Percentiles rank a stretch among this genome's conserved stretches.
These are phyloP conservation scores for Ajuga reptans DNA, from an alignment of 305 asterid genomes.

Conservation along the genomic window DNA sequence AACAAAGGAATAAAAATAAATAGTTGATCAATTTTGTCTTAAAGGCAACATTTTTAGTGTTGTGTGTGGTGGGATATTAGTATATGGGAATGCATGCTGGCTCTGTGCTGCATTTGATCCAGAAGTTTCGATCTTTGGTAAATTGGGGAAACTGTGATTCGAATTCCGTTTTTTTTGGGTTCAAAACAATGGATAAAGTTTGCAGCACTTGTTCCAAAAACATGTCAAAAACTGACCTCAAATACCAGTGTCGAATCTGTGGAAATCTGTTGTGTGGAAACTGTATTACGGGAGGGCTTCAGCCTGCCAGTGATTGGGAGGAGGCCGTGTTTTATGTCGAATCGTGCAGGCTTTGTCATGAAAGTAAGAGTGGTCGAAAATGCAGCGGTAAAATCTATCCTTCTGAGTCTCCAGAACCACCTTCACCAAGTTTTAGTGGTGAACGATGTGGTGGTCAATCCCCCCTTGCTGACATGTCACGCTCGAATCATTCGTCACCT, in stretches of 20 bases:
- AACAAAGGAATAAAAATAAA: slow-evolving; percentile 16
- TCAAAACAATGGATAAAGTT: slow-evolving; percentile 39
- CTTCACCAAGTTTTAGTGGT: slow-evolving; percentile 64
- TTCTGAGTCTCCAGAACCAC: slow-evolving; percentile 74
- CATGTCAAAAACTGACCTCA: slow-evolving; percentile 33
- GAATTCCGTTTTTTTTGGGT: slow-evolving; percentile 26
- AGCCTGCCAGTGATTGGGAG: slow-evolving; percentile 23
- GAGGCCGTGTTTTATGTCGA: slow-evolving; percentile 26
- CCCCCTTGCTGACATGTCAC: slow-evolving; percentile 38
- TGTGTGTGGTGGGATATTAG: slow-evolving; percentile 31
- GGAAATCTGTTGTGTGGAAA: slow-evolving; percentile 46
- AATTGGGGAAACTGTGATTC: slow-evolving; percentile 38
- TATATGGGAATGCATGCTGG: slow-evolving; percentile 62
- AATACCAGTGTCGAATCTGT: slow-evolving; percentile 59
- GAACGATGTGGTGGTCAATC: slow-evolving; percentile 48
- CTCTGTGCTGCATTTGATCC: slow-evolving; percentile 48
- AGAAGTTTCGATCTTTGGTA: slow-evolving; percentile 62
- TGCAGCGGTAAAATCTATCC: slow-evolving; percentile 68
- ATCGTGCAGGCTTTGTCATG: slow-evolving; percentile 54
- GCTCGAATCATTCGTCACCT: slow-evolving; percentile 40
- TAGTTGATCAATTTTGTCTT: background rate
- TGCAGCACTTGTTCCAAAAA: slow-evolving; percentile 33
- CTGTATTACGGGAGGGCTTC: slow-evolving; percentile 40
- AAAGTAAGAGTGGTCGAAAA: slow-evolving; percentile 35
- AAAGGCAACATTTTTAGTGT: slow-evolving; percentile 19